Percentiles rank a stretch among this genome's conserved stretches.
phyloP scores from a whole-genome alignment of 441 rosid genomes.

The Kokia cookei region DNA sequence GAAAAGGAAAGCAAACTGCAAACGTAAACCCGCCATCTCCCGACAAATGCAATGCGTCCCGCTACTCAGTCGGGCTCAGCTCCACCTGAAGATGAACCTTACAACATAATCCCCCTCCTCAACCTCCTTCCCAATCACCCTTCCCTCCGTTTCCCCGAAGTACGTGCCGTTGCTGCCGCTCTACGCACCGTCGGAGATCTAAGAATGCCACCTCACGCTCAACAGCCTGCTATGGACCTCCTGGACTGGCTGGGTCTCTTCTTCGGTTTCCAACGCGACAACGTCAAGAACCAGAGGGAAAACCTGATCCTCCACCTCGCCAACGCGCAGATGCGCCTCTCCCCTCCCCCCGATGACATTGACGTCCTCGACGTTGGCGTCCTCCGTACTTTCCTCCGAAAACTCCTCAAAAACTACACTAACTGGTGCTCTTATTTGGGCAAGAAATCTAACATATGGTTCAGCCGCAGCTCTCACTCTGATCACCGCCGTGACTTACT shows the following conservation, averaged over 20 bases:
- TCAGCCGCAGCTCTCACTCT: background rate
- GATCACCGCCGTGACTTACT: background rate
- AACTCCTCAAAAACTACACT: background rate
- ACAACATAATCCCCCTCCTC: background rate
- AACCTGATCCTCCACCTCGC: background rate
- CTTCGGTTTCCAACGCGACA: background rate
- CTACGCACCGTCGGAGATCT: background rate
- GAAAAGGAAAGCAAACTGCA: background rate
- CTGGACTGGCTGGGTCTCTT: background rate
- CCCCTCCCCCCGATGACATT: background rate
- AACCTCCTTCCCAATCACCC: background rate
- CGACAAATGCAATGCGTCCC: background rate
- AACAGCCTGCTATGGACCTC: background rate
- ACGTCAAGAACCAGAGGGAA: conserved; percentile 1
- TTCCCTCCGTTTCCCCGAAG: background rate
- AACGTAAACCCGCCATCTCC: background rate
- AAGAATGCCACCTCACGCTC: background rate
- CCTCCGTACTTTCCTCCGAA: background rate
- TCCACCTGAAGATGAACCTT: background rate
- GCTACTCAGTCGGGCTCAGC: background rate
- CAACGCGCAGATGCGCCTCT: background rate
- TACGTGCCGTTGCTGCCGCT: background rate
- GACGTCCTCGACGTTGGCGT: background rate
- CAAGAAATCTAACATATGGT: background rate
- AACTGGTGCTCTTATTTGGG: background rate